Percentiles rank a stretch among this genome's conserved stretches.
phyloP scores from a whole-genome alignment of 345 rosid genomes.

The Iberis pinnata region DNA sequence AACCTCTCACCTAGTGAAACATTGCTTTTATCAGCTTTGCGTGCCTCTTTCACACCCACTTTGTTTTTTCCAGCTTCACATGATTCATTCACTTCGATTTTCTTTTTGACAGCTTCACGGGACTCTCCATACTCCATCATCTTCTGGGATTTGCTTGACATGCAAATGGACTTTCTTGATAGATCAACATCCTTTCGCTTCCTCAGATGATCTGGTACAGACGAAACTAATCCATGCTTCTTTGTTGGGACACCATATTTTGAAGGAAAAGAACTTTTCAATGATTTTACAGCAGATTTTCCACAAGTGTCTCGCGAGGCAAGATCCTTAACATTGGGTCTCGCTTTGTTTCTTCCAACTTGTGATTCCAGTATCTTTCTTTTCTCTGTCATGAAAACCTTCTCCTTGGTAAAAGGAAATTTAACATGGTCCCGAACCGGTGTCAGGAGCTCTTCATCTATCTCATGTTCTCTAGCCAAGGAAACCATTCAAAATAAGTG shows the following conservation, averaged over 20 bases:
- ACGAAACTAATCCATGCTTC: slow-evolving; percentile 33
- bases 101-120: slow-evolving; percentile 27
- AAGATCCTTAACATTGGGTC: slow-evolving; percentile 31
- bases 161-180: slow-evolving; percentile 21
- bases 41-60: slow-evolving; percentile 32
- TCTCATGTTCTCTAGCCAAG: slow-evolving; percentile 61
- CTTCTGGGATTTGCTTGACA: slow-evolving; percentile 29
- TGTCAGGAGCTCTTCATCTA: slow-evolving; percentile 55
- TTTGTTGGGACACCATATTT: slow-evolving; percentile 33
- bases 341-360: slow-evolving; percentile 28
- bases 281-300: slow-evolving; percentile 25
- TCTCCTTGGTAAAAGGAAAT: slow-evolving; percentile 50
- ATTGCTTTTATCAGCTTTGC: slow-evolving; percentile 25
- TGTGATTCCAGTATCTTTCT: slow-evolving; percentile 30
- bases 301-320: slow-evolving; percentile 26
- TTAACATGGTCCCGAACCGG: slow-evolving; percentile 66
- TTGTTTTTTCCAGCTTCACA: slow-evolving; percentile 23
- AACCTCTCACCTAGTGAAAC: slow-evolving; percentile 41
- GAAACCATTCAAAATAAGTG: slow-evolving; percentile 20
- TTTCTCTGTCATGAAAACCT: slow-evolving; percentile 24
- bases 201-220: slow-evolving; percentile 29
- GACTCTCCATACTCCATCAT: slow-evolving; percentile 32
- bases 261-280: slow-evolving; percentile 26
- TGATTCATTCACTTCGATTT: slow-evolving; percentile 31
- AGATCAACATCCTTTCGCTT: slow-evolving; percentile 38